Conservation (phyloP, 345 rosid species). For the Eucalyptus cloeziana region DNA sequence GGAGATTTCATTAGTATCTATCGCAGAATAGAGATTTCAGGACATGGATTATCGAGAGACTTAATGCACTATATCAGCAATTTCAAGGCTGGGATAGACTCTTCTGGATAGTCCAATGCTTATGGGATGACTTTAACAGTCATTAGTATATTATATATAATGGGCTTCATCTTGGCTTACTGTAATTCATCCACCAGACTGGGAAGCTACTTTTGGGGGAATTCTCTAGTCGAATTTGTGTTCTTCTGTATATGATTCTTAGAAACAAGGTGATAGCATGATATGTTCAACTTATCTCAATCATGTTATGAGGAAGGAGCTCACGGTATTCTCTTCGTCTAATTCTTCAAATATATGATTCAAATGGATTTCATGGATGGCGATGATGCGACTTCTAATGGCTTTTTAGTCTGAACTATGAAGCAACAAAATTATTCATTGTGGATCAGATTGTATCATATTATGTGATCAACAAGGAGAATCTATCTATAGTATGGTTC, state of each 20-base stretch:
- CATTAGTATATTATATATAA: neutral
- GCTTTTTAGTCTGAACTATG: neutral
- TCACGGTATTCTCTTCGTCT: neutral
- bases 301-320: neutral
- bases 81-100: neutral
- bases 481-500: neutral
- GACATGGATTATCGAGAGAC: neutral
- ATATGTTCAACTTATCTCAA: neutral
- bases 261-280: neutral
- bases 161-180: neutral
- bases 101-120: neutral
- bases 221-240: neutral
- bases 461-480: neutral
- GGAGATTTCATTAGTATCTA: neutral
- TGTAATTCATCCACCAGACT: neutral
- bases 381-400: neutral
- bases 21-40: neutral
- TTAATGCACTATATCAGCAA: neutral
- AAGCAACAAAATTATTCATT: neutral
- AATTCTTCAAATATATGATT: neutral
- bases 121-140: neutral
- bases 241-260: neutral
- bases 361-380: neutral
- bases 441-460: neutral
- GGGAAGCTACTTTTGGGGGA: neutral